phyloP scores from a whole-genome alignment of 164 flowering plant species.

The Buxus sempervirens region DNA sequence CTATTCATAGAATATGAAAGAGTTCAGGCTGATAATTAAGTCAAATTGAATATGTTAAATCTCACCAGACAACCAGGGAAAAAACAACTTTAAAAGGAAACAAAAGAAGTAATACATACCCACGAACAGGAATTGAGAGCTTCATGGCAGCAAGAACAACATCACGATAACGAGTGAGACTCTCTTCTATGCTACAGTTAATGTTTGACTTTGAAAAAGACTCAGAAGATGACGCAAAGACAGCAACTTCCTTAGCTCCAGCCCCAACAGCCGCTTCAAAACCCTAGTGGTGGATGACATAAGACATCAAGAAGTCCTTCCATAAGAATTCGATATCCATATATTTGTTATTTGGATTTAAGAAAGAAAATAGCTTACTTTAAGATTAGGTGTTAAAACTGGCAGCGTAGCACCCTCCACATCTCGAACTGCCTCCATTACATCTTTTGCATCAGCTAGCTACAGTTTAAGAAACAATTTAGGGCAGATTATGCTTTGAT shows the following conservation, averaged over 20 bases:
- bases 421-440: constrained; percentile 60
- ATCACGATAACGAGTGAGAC: constrained; percentile 72
- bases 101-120: constrained; percentile 42
- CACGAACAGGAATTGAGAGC: constrained; percentile 85
- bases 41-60: too few species aligned
- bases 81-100: not conserved
- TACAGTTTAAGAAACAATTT: constrained; percentile 18
- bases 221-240: constrained; percentile 97
- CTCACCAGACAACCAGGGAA: not conserved
- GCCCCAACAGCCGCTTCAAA: constrained; percentile 93
- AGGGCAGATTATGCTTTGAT: not conserved
- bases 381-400: constrained; percentile 85
- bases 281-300: constrained; percentile 46
- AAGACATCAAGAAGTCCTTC: constrained; percentile 5
- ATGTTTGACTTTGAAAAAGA: constrained; percentile 92
- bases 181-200: constrained; percentile 90
- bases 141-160: constrained; percentile 76
- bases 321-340: not conserved
- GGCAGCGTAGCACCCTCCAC: constrained; percentile 71
- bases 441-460: constrained; percentile 96
- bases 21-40: not conserved
- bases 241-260: constrained; percentile 93
- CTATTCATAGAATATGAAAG: not conserved
- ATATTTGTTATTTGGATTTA: not conserved
- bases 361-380: constrained; percentile 38